Conservation (phyloP, 768 basidiomycete genomes). For the Kondoa subrosea region DNA sequence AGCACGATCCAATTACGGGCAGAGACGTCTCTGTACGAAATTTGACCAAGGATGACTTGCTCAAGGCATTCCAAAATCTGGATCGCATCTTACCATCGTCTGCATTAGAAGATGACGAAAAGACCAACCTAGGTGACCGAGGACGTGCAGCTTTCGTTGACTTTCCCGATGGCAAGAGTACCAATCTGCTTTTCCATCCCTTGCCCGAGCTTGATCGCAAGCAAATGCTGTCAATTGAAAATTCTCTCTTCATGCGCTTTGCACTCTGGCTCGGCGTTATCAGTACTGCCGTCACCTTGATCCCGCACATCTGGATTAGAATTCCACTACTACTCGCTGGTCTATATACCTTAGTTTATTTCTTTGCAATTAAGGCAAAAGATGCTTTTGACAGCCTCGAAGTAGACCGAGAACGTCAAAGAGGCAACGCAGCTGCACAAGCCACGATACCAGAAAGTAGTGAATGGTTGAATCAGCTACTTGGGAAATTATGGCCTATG, state of each 20-base stretch:
- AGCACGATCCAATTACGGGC: neutral
- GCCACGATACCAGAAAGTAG: neutral
- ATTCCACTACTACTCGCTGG: neutral
- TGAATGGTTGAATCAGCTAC: slow-evolving; percentile 9
- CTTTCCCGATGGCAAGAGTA: neutral
- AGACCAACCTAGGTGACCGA: neutral
- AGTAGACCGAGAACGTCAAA: slow-evolving; percentile 1
- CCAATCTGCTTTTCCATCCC: neutral
- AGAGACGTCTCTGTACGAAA: neutral
- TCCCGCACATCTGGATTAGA: neutral
- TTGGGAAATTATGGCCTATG: slow-evolving; percentile 46
- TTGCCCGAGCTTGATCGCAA: neutral
- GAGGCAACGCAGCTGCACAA: neutral
- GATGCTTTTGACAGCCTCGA: neutral
- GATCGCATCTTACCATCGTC: neutral
- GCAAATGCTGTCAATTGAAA: neutral
- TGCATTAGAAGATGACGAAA: neutral
- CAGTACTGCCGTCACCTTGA: neutral
- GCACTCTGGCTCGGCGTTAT: neutral
- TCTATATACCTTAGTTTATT: neutral
- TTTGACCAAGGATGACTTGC: neutral
- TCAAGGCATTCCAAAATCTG: neutral
- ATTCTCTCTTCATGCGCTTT: neutral
- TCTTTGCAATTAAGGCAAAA: neutral
- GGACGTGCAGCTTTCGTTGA: neutral